A percentile compares a stretch with the other conserved stretches of the same genome.
phyloP scores from a whole-genome alignment of 768 basidiomycete genomes.

The Ramaria rubella region DNA sequence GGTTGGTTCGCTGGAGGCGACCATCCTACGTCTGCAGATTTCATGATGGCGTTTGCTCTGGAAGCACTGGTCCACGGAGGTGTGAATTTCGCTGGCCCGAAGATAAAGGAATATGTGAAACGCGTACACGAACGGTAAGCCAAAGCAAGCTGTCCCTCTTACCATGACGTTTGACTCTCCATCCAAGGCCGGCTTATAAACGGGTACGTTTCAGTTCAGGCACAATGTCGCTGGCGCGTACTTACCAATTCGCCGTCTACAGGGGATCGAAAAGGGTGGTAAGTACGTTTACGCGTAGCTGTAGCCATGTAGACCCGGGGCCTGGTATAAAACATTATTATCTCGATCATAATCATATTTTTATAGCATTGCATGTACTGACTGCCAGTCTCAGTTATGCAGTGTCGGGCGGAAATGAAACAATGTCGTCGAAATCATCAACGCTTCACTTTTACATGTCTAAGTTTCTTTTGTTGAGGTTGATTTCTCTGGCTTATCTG shows the following conservation, averaged over 20 bases:
- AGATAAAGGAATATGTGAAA: conserved; percentile 31
- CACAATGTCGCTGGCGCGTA: neutral
- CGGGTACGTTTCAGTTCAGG: conserved; percentile 18
- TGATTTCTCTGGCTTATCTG: no score
- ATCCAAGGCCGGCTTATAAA: conserved; percentile 28
- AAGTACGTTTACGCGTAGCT: conserved; percentile 15
- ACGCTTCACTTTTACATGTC: no score
- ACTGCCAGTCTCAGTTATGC: no score
- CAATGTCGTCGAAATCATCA: no score
- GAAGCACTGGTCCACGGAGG: conserved; percentile 22
- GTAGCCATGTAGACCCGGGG: no score
- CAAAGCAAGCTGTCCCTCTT: conserved; percentile 17
- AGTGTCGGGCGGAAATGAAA: no score
- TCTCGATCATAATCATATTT: no score
- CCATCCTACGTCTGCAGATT: conserved; percentile 39
- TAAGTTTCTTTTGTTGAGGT: no score
- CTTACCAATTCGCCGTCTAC: neutral
- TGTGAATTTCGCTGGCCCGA: conserved; percentile 24
- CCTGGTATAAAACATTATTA: no score
- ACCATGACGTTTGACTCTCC: conserved; percentile 1
- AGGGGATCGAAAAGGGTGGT: conserved; percentile 24
- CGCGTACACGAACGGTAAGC: conserved; percentile 34
- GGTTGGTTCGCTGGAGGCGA: conserved; percentile 33
- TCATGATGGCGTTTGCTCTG: conserved; percentile 37
- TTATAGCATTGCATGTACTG: no score